These are phyloP conservation scores for Ogataea kodamae DNA, from an alignment of 805 yeast species.

Conservation along the genomic window DNA sequence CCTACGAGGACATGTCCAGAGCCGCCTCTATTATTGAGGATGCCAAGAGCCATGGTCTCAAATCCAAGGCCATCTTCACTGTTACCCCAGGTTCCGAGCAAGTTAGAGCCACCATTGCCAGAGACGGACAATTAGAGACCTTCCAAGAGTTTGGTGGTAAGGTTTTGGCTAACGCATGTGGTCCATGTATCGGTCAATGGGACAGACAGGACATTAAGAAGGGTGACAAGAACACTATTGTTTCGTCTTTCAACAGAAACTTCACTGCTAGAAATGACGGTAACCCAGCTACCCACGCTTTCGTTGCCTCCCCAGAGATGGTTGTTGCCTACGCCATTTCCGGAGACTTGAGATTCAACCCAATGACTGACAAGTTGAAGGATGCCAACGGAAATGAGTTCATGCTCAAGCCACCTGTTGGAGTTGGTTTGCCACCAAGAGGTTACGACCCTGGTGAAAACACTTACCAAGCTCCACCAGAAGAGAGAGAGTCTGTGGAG, in stretches of 20 bases:
- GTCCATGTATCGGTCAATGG: conserved; percentile 48
- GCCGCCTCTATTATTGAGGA: conserved; percentile 87
- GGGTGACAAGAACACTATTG: conserved; percentile 78
- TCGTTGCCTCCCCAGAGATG: conserved; percentile 97
- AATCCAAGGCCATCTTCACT: conserved; percentile 86
- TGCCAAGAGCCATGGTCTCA: conserved; percentile 81
- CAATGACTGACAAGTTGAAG: conserved; percentile 78
- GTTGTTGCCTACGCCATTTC: conserved; percentile 96
- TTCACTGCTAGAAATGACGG: conserved; percentile 98
- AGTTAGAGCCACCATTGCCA: conserved; percentile 92
- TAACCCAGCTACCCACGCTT: conserved; percentile 95
- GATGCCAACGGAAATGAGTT: conserved; percentile 68
- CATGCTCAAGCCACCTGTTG: conserved; percentile 74
- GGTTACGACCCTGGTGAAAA: conserved; percentile 66
- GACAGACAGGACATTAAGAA: conserved; percentile 75
- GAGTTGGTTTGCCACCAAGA: conserved; percentile 75
- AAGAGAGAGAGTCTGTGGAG: conserved; percentile 67
- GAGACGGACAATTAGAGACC: conserved; percentile 84
- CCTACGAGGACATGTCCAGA: conserved; percentile 97
- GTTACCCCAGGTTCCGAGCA: conserved; percentile 99
- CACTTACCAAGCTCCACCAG: conserved; percentile 97
- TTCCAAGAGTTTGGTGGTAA: conserved; percentile 87
- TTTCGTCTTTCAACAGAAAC: conserved; percentile 96
- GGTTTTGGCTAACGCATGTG: conserved; percentile 86
- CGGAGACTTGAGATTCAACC: conserved; percentile 90